A percentile compares a stretch with the other conserved stretches of the same genome.
Evolutionary conservation across 306 rosid species (phyloP).

Genomic region (Cucumis hystrix): DNA sequence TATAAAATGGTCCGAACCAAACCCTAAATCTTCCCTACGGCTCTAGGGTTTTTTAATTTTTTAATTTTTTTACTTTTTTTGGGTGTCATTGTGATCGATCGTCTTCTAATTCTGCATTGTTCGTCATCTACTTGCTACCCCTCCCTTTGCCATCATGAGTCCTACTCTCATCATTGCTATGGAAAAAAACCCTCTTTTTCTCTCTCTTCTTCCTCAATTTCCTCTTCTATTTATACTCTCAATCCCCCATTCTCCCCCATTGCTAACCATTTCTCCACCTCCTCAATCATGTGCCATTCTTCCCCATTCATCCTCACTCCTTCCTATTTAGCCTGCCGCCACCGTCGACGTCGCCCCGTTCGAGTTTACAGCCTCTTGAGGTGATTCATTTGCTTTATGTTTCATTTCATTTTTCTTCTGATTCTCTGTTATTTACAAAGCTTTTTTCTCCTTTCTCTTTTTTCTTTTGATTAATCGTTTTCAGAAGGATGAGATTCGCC

Average conservation of each 20-base stretch:
- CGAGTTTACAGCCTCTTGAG: conserved; percentile 37
- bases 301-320: conserved; percentile 14
- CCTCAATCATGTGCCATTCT: conserved; percentile 29
- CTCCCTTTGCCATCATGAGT: conserved; percentile 48
- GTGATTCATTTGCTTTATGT: conserved; percentile 13
- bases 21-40: not conserved
- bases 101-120: conserved; percentile 24
- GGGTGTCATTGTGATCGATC: not conserved
- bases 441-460: not conserved
- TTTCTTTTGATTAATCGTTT: not conserved
- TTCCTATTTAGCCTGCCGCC: conserved; percentile 10
- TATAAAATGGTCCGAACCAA: not conserved
- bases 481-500: conserved; percentile 33
- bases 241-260: not conserved
- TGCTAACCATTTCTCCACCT: not conserved
- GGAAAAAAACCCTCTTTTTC: conserved; percentile 23
- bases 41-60: not conserved
- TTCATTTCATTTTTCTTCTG: not conserved
- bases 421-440: not conserved
- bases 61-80: not conserved
- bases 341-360: conserved; percentile 22
- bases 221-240: not conserved
- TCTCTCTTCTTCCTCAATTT: not conserved
- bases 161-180: conserved; percentile 58
- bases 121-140: conserved; percentile 33